phyloP scores from a whole-genome alignment of 192 early-diverging fungal genomes.

The Kappamyces sp. region DNA sequence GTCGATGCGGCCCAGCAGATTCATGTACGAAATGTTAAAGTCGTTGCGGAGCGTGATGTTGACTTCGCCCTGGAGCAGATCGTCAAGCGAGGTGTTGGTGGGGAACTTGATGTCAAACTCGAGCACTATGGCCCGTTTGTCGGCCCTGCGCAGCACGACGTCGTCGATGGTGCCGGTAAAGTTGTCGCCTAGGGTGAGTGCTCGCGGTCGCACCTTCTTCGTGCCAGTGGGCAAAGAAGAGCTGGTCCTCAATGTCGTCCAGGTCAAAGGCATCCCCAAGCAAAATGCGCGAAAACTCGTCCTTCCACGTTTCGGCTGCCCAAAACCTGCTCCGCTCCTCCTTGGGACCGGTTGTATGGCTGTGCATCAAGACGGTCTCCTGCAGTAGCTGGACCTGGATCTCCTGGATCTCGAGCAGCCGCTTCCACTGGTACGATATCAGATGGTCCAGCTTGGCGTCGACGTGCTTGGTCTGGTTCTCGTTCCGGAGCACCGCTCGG shows the following conservation, averaged over 20 bases:
- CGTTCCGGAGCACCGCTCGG: slow-evolving; percentile 30
- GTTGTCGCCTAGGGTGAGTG: slow-evolving; percentile 18
- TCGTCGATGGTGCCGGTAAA: slow-evolving; percentile 24
- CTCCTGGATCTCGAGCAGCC: slow-evolving; percentile 43
- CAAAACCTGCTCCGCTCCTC: neutral
- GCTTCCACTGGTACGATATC: slow-evolving; percentile 34
- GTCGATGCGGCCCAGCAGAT: neutral
- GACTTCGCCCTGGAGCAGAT: slow-evolving; percentile 35
- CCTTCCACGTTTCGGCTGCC: neutral
- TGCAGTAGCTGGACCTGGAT: slow-evolving; percentile 35
- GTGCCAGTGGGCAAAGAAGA: slow-evolving; percentile 33
- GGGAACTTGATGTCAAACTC: slow-evolving; percentile 26
- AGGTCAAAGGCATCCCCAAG: slow-evolving; percentile 1
- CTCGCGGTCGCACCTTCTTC: slow-evolving; percentile 18
- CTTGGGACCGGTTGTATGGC: slow-evolving; percentile 9
- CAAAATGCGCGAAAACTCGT: slow-evolving; percentile 7
- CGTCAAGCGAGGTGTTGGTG: slow-evolving; percentile 30
- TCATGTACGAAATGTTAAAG: slow-evolving; percentile 30
- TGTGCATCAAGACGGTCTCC: slow-evolving; percentile 15
- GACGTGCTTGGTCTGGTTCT: slow-evolving; percentile 36
- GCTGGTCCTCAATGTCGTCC: neutral
- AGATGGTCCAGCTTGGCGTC: slow-evolving; percentile 45
- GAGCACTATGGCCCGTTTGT: slow-evolving; percentile 10
- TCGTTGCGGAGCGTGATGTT: slow-evolving; percentile 34
- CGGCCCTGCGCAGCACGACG: slow-evolving; percentile 18